Evolutionary conservation across 495 filamentous ascomycete genomes (phyloP), one percentile per base, ranked within the genome.

Genomic region (Penicillium pancosmium): DNA sequence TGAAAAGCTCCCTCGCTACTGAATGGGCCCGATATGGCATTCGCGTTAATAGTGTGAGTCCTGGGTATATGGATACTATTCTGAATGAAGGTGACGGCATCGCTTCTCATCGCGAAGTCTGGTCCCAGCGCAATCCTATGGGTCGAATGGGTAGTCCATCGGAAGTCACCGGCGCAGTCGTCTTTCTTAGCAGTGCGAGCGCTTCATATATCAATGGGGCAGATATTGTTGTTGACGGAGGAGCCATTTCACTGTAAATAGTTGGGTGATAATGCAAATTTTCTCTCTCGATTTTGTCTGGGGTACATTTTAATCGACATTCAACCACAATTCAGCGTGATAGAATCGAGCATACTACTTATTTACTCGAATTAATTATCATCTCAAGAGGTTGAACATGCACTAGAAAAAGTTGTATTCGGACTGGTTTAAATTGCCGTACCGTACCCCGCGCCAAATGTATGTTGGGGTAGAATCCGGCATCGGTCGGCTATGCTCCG

Each of bases 61-160:
- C 90, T 0, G 89, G 89, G 5, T 92, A 92, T 65, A 92, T 91
- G 87, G 86, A 91, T 64, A 93, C 89, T 0, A 82, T 91, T n/a
- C 66, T 91, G 54, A 92, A 72, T 52, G 70, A 65, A n/a, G 75
- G 76, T 0, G 66, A 69, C 36, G 60, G 67, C 0, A 65, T 78
- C 38, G 61, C 66, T 4, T 59, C 59, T 13, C 84, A 92, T 74
- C 91, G 91, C 79, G 84, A 83, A 71, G 86, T 92, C 67, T 96
- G 91, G 91, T 84, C 82, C 51, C 80, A 80, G 10, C 71, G 88
- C 44, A 93, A 89, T 27, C 92, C 92, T 0, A 88, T 86, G 79
- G 78, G 80, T 21, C 80, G 91, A 18, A 81, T 94, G 51, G 92
- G 91, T 13, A 77, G 70, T 41, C 85, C 89, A 12, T 85, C 91